A percentile compares a stretch with the other conserved stretches of the same genome.
Evolutionary conservation across 2,329 filamentous ascomycete species (phyloP).

Genomic region (Phialophora chinensis): DNA sequence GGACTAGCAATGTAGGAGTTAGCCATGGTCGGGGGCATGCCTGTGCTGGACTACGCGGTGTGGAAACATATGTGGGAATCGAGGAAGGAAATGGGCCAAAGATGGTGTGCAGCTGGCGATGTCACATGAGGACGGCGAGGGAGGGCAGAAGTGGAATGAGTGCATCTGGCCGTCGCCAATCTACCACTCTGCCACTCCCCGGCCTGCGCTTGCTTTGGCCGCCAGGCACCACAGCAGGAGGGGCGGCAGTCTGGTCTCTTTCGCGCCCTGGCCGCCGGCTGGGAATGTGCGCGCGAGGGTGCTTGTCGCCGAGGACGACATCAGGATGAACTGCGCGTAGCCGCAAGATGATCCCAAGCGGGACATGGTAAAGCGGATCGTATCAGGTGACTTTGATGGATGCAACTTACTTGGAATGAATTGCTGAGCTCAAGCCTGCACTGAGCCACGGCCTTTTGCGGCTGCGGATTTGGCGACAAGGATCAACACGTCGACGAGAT

Average conservation of each 20-base stretch:
- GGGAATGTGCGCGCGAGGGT: background rate
- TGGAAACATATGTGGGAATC: constrained; percentile 8
- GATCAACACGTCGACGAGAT: constrained; percentile 2
- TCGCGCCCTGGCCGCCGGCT: background rate
- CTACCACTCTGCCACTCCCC: background rate
- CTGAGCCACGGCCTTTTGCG: constrained; percentile 13
- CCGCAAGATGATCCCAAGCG: constrained; percentile 24
- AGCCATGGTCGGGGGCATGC: constrained; percentile 29
- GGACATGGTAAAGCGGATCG: constrained; percentile 27
- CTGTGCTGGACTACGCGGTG: background rate
- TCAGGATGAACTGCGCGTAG: constrained; percentile 20
- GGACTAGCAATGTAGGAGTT: constrained; percentile 16
- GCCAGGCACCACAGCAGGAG: constrained; percentile 5
- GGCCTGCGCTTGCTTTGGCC: background rate
- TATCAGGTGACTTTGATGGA: constrained; percentile 32
- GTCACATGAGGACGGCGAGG: constrained; percentile 33
- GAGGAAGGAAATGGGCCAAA: constrained; percentile 12
- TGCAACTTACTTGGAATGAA: constrained; percentile 23
- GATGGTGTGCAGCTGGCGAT: constrained; percentile 31
- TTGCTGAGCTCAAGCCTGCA: constrained; percentile 12
- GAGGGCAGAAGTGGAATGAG: constrained; percentile 15
- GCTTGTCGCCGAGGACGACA: constrained; percentile 9
- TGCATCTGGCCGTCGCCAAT: constrained; percentile 6
- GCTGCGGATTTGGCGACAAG: constrained; percentile 9
- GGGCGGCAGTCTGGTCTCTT: background rate